phyloP scores from a whole-genome alignment of 2,329 filamentous ascomycete species.

The Microcera coccophila region DNA sequence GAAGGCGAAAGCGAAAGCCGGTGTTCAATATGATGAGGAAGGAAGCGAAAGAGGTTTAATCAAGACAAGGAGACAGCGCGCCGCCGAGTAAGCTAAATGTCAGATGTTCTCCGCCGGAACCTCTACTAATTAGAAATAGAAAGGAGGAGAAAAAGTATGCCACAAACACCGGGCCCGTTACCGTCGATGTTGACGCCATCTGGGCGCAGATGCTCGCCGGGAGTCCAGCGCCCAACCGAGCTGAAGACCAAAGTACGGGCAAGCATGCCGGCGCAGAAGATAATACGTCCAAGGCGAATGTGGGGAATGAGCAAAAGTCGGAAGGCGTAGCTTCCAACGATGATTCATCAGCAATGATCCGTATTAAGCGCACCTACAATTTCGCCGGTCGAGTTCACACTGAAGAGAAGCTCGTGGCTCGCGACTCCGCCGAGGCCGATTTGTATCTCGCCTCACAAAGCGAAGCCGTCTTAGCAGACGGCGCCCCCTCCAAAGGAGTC shows the following conservation, averaged over 20 bases:
- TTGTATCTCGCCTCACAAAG: constrained; percentile 56
- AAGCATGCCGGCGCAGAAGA: constrained; percentile 4
- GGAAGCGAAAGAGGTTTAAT: constrained; percentile 60
- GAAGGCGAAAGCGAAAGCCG: constrained; percentile 39
- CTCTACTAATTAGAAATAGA: constrained; percentile 32
- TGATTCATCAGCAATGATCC: constrained; percentile 46
- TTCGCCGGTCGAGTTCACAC: constrained; percentile 70
- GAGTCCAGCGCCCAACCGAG: constrained; percentile 13
- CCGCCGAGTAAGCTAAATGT: constrained; percentile 51
- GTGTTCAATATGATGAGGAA: constrained; percentile 47
- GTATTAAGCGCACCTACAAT: constrained; percentile 68
- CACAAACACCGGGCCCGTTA: constrained; percentile 55
- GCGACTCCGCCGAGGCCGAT: constrained; percentile 62
- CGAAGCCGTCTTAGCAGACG: constrained; percentile 22
- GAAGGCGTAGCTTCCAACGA: constrained; percentile 3
- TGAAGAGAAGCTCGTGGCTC: constrained; percentile 65
- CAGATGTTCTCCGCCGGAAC: neutral
- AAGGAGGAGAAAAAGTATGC: constrained; percentile 55
- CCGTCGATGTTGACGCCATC: constrained; percentile 66
- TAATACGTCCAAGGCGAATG: constrained; percentile 3
- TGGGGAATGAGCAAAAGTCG: constrained; percentile 8
- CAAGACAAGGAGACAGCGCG: constrained; percentile 69
- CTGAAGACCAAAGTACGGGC: constrained; percentile 9
- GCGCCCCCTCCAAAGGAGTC: constrained; percentile 35
- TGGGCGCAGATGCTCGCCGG: constrained; percentile 63